Percentiles rank a stretch among this genome's conserved stretches.
These are phyloP conservation scores for Penicillium ochrochloron DNA, from an alignment of 495 filamentous ascomycete genomes.

Conservation along the genomic window DNA sequence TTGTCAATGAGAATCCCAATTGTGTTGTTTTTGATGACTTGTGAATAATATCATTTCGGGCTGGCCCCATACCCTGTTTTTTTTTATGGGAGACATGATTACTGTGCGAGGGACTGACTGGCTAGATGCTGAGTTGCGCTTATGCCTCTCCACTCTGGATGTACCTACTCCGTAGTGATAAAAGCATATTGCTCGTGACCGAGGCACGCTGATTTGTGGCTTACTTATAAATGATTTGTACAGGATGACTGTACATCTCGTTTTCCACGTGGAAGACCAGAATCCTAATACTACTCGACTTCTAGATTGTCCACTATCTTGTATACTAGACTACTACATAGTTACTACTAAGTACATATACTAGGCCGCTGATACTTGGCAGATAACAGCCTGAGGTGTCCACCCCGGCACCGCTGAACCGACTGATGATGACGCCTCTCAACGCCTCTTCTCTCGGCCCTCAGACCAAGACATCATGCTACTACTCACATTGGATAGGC, in stretches of 20 bases:
- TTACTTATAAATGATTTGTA: not conserved
- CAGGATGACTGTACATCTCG: no score
- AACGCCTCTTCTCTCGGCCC: not conserved
- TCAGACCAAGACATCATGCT: not conserved
- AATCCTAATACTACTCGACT: no score
- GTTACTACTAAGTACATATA: no score
- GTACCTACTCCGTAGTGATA: not conserved
- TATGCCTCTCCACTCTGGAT: not conserved
- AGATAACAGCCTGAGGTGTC: slow-evolving; percentile 5
- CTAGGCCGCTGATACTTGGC: not conserved
- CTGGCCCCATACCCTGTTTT: not conserved
- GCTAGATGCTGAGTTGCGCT: not conserved
- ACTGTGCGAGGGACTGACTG: not conserved
- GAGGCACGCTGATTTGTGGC: not conserved
- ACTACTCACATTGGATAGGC: not conserved
- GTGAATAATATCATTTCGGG: not conserved
- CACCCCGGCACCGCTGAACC: not conserved
- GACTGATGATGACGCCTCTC: not conserved
- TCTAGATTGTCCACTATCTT: no score
- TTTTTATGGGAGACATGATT: not conserved
- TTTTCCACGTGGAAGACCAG: no score
- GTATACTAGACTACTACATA: no score
- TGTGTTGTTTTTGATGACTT: not conserved
- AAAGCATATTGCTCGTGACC: not conserved
- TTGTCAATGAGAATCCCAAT: not conserved